phyloP scores from a whole-genome alignment of 2,329 filamentous ascomycete species.

The Aciculosporium take region DNA sequence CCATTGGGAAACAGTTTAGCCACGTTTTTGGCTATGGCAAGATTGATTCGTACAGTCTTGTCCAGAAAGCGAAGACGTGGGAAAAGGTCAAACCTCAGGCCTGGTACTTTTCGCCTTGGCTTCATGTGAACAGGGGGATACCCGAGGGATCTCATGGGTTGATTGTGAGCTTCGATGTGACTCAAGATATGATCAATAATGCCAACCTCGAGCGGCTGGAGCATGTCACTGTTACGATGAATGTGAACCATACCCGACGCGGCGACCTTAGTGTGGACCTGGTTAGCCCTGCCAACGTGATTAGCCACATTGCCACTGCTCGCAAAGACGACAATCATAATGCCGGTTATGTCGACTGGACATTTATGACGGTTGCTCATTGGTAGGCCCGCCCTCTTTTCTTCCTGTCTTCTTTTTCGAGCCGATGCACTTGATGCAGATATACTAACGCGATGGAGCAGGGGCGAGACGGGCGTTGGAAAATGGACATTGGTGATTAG shows the following conservation, averaged over 20 bases:
- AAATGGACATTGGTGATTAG: constrained; percentile 87
- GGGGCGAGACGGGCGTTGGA: constrained; percentile 77
- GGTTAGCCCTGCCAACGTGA: constrained; percentile 64
- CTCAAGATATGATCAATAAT: constrained; percentile 59
- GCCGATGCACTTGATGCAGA: too few relatives aligned
- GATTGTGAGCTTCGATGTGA: constrained; percentile 68
- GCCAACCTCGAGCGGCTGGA: constrained; percentile 80
- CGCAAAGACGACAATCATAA: constrained; percentile 53
- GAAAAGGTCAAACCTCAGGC: constrained; percentile 84
- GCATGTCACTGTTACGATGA: constrained; percentile 97
- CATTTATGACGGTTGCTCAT: constrained; percentile 95
- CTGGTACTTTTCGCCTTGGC: constrained; percentile 89
- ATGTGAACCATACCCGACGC: constrained; percentile 71
- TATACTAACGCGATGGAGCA: constrained; percentile 25
- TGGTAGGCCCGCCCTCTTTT: constrained; percentile 43
- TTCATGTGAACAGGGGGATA: constrained; percentile 73
- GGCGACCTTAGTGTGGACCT: constrained; percentile 90
- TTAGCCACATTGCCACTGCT: constrained; percentile 69
- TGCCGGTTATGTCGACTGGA: constrained; percentile 83
- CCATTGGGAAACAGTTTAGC: constrained; percentile 73
- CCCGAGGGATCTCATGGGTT: constrained; percentile 75
- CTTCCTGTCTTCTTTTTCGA: neutral
- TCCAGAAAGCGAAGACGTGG: constrained; percentile 77
- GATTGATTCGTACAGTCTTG: constrained; percentile 72
- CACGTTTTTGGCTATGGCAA: constrained; percentile 95